Evolutionary conservation across 495 filamentous ascomycete species (phyloP).

Genomic region (Trichocladium antarcticum): DNA sequence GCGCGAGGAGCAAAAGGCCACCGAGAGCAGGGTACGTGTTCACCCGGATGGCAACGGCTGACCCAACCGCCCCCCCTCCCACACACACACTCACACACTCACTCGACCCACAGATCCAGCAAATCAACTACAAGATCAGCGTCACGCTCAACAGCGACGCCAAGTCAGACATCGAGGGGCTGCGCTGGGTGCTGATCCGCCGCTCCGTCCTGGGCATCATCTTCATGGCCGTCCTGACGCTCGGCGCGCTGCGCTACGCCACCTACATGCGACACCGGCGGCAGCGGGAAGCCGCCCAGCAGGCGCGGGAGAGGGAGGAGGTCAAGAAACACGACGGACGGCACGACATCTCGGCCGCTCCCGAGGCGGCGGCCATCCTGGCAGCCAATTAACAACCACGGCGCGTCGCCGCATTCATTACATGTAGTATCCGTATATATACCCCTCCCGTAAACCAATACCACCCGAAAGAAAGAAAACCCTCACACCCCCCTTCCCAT

Average conservation of each 20-base stretch:
- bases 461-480: background rate
- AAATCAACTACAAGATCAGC: slow-evolving; percentile 88
- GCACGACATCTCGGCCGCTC: slow-evolving; percentile 27
- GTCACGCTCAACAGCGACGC: slow-evolving; percentile 74
- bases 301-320: slow-evolving; percentile 24
- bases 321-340: slow-evolving; percentile 27
- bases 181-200: slow-evolving; percentile 83
- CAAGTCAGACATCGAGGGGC: slow-evolving; percentile 78
- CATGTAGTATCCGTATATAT: slow-evolving; percentile 1
- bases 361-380: slow-evolving; percentile 38
- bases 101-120: slow-evolving; percentile 54
- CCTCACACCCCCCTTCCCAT: background rate
- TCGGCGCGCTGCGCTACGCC: slow-evolving; percentile 40
- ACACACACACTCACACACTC: background rate
- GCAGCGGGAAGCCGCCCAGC: slow-evolving; percentile 30
- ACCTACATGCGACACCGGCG: slow-evolving; percentile 35
- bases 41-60: too few relatives aligned
- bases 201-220: slow-evolving; percentile 74
- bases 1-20: slow-evolving; percentile 67
- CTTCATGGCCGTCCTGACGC: slow-evolving; percentile 40
- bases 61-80: background rate
- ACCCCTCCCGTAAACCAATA: background rate
- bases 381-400: slow-evolving; percentile 36
- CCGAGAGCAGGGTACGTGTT: slow-evolving; percentile 55
- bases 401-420: too few relatives aligned